These are phyloP conservation scores for Cryomyces minteri DNA, from an alignment of 495 filamentous ascomycete species.

Conservation along the genomic window DNA sequence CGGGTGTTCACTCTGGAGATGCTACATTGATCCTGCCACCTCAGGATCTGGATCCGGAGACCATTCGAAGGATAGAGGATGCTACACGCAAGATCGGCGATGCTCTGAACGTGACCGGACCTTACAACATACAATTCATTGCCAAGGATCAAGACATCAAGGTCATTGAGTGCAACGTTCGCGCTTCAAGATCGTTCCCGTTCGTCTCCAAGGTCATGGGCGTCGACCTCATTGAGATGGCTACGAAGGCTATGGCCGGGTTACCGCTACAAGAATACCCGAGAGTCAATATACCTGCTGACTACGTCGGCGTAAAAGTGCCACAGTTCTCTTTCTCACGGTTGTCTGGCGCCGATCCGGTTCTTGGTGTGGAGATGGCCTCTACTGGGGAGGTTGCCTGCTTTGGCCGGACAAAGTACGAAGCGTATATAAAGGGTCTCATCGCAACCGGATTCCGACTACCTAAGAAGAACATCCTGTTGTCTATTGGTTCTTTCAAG, in stretches of 20 bases:
- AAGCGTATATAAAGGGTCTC: slow-evolving; percentile 90
- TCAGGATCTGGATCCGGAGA: slow-evolving; percentile 81
- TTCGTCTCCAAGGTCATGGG: slow-evolving; percentile 99
- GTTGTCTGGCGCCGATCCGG: slow-evolving; percentile 87
- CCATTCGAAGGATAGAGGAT: slow-evolving; percentile 78
- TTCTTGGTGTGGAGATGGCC: slow-evolving; percentile 96
- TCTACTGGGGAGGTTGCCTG: slow-evolving; percentile 96
- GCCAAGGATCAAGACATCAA: slow-evolving; percentile 99
- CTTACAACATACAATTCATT: slow-evolving; percentile 98
- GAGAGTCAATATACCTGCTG: slow-evolving; percentile 46
- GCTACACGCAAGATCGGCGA: slow-evolving; percentile 89
- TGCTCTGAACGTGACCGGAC: slow-evolving; percentile 89
- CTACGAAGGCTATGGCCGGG: slow-evolving; percentile 90
- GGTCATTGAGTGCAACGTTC: slow-evolving; percentile 97
- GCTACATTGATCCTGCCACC: slow-evolving; percentile 84
- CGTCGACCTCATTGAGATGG: slow-evolving; percentile 95
- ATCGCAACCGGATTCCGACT: slow-evolving; percentile 91
- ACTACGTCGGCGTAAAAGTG: slow-evolving; percentile 93
- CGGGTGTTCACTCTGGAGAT: slow-evolving; percentile 95
- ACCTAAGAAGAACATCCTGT: slow-evolving; percentile 84
- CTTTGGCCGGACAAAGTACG: slow-evolving; percentile 89
- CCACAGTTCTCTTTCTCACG: slow-evolving; percentile 98
- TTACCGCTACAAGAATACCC: slow-evolving; percentile 71
- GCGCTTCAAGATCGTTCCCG: slow-evolving; percentile 89
- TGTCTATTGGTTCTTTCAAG: slow-evolving; percentile 93